phyloP scores from a whole-genome alignment of 345 rosid species.

The Populus tremula region DNA sequence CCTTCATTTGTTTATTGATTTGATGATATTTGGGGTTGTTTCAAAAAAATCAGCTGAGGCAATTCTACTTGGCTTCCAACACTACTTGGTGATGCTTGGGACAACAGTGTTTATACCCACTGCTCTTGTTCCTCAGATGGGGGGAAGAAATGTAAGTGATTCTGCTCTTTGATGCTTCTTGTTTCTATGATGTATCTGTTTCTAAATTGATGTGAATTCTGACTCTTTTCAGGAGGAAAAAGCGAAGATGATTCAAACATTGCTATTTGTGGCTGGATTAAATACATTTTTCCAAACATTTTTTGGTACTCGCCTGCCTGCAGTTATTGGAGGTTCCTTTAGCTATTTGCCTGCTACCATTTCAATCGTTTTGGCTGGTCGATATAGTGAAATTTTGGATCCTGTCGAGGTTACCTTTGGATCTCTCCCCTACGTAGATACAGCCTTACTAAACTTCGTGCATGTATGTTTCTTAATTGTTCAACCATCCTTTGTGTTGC shows the following conservation, averaged over 20 bases:
- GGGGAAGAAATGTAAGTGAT: constrained; percentile 79
- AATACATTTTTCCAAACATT: constrained; percentile 74
- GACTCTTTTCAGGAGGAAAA: constrained; percentile 64
- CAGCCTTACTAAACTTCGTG: not conserved
- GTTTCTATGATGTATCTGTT: constrained; percentile 16
- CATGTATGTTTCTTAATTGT: not conserved
- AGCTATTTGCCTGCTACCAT: constrained; percentile 79
- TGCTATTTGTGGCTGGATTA: constrained; percentile 87
- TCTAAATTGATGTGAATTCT: not conserved
- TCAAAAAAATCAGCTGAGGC: constrained; percentile 73
- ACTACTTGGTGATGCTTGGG: constrained; percentile 95
- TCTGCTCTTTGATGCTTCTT: constrained; percentile 1
- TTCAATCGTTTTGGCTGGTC: constrained; percentile 79
- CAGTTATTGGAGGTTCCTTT: constrained; percentile 81
- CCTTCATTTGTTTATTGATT: constrained; percentile 6
- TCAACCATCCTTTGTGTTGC: constrained; percentile 18
- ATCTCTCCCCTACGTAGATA: not conserved
- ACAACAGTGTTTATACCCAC: constrained; percentile 87
- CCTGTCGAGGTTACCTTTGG: constrained; percentile 72
- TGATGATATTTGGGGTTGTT: constrained; percentile 16
- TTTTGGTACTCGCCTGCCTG: constrained; percentile 89
- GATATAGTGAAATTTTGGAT: constrained; percentile 68
- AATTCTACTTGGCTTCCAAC: constrained; percentile 87
- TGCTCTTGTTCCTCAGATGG: constrained; percentile 86
- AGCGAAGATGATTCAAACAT: constrained; percentile 88